Base-by-base conservation (phyloP, 768 basidiomycete species). In the Suillus brevipes region DNA sequence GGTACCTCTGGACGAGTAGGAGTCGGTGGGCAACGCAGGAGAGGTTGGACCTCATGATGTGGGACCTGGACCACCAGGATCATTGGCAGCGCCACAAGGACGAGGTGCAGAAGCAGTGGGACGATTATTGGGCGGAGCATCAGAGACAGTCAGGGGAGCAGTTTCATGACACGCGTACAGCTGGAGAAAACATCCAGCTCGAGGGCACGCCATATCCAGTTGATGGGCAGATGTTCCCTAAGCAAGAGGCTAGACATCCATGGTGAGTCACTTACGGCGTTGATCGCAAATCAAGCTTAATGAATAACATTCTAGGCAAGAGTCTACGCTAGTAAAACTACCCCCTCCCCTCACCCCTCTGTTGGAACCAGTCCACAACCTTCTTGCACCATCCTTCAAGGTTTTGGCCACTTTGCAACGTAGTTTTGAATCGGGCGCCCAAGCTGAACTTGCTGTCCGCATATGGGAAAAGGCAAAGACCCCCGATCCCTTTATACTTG, bases 1-100 rank as follows among this genome's bases (percentile, higher is more conserved):
- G 84, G 83, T 93, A 93, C 71, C 69, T 93, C 49, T 92, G 90
- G 89, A 82, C 85, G 60, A 84, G 84, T 18, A 80, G 79, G 62
- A 86, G 81, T 58, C 79, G 81, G 57, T 80, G 79, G 72, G 85
- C 83, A 13, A 80, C 83, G 9, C 79, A 82, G 67, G 84, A 88
- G 71, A 87, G 85, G 70, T 74, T 87, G 59, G 76, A 83, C 20
- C 79, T 81, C 58, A 91, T 92, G 90, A 81, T 80, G 68, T 72
- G 79, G 63, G 84, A 83, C 65, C 78, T 92, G 50, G 81, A 80
- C 63, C 72, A 74, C 3, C 89, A 90, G 74, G 78, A 80, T 50
- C 66, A 76, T 55, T 74, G 80, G 69, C 77, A 82, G 38, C 66
- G 74, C 25, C 66, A 74, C 52, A 81, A 79, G 65, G 81, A 85